Evolutionary conservation across 345 rosid species (phyloP).

Genomic region (Linum tenue): DNA sequence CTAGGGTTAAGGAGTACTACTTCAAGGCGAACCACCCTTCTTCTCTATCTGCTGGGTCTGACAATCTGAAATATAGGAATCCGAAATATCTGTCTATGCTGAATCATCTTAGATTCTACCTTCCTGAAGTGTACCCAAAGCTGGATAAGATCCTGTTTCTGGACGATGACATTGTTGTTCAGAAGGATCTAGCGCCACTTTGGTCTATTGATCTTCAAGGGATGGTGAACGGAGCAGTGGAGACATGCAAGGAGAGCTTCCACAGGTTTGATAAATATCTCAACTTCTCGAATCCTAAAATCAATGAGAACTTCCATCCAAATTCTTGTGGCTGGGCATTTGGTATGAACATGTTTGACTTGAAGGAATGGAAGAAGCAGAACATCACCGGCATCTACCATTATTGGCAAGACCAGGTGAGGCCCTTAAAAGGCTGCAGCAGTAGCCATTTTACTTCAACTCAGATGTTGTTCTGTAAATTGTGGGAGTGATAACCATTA

Average conservation of each 20-base stretch:
- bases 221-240: conserved; percentile 84
- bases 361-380: conserved; percentile 77
- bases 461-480: neutral
- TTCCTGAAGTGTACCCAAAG: conserved; percentile 77
- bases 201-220: conserved; percentile 67
- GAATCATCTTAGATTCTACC: conserved; percentile 83
- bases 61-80: conserved; percentile 77
- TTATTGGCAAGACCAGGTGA: conserved; percentile 92
- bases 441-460: neutral
- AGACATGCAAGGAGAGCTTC: conserved; percentile 84
- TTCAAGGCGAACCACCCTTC: conserved; percentile 75
- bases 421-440: neutral
- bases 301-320: conserved; percentile 59
- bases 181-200: conserved; percentile 72
- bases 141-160: conserved; percentile 67
- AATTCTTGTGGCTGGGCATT: conserved; percentile 97
- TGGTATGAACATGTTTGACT: conserved; percentile 97
- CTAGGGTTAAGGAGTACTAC: conserved; percentile 74
- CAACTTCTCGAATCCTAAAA: conserved; percentile 83
- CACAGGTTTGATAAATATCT: conserved; percentile 98
- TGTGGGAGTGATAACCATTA: neutral
- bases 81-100: conserved; percentile 80
- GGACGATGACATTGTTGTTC: conserved; percentile 87
- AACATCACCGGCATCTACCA: conserved; percentile 92
- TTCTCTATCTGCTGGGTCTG: conserved; percentile 50